Evolutionary conservation across 1,139 yeast species (phyloP), one percentile per base, ranked within the genome.

Genomic region (Suhomyces coccinellae): DNA sequence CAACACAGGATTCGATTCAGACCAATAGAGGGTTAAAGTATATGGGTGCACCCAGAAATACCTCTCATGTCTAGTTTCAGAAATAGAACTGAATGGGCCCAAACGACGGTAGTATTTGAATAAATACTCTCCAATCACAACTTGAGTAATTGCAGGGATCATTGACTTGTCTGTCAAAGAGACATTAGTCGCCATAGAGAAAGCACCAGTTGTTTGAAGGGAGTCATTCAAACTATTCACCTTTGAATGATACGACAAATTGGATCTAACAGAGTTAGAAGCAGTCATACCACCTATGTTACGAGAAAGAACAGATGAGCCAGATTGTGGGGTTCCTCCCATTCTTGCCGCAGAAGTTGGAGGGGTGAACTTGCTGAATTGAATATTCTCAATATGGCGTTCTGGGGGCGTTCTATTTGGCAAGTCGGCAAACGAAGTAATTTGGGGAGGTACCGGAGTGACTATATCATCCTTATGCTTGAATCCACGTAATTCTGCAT

Each of bases 21-120:
- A 85, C 99, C 99, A 93, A 64, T 89, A 90, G 46, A 93, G 73
- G 0, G 97, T 88, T 69, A 89, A 70, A 4, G 95, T 85, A 63
- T 90, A 91, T 8, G 99, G 99, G 66, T 93, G 96, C 35, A 93
- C 83, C 98, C 98, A 93, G 77, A 93, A 93, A 66, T 83, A 93
- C 52, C 98, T 77, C 61, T 87, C 95, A 60, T 93, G 99, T 49
- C 98, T 79, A 41, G 79, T 80, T 46, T 87, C 93, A 0, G 95
- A 80, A 36, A 89, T 79, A 1, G 89, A 80, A 43, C 86, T 80
- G 45, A 88, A 75, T 13, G 89, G 86, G 11, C 95, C 88, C 47
- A 87, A 70, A 50, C 83, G 80, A 43, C 96, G 82, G 63, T 85
- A 88, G 62, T 93, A 91, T 65, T 93, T 93, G 79, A 79, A 85